Conservation (phyloP, 2,329 filamentous ascomycete species). For the Venturia asperata region DNA sequence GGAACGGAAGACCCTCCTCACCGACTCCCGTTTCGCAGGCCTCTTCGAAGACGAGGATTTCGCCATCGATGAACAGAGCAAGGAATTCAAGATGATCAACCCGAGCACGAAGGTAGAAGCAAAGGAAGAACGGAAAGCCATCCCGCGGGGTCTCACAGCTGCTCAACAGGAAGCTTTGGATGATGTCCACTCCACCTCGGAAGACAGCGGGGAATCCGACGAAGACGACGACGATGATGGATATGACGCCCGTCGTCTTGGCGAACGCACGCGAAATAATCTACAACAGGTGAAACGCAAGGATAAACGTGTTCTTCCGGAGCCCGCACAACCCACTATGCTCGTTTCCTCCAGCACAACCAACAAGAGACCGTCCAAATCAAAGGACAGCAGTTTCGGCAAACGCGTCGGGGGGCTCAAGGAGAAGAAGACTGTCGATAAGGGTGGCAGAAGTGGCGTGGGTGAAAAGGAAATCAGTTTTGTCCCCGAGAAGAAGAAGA, state of each 20-base stretch:
- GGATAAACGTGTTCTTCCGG: conserved; percentile 33
- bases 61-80: conserved; percentile 78
- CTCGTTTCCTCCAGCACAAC: conserved; percentile 46
- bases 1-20: conserved; percentile 54
- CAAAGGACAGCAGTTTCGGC: conserved; percentile 51
- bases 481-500: conserved; percentile 51
- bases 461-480: conserved; percentile 64
- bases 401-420: conserved; percentile 42
- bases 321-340: conserved; percentile 44
- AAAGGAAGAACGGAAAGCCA: conserved; percentile 24
- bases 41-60: conserved; percentile 94
- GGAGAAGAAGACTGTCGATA: conserved; percentile 23
- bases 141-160: conserved; percentile 48
- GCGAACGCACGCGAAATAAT: conserved; percentile 24
- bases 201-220: conserved; percentile 29
- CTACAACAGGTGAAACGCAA: conserved; percentile 25
- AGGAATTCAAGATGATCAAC: conserved; percentile 83
- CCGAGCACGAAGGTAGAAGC: conserved; percentile 58
- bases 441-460: conserved; percentile 12
- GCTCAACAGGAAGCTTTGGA: conserved; percentile 54
- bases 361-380: conserved; percentile 21
- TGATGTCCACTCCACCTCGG: conserved; percentile 23
- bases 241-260: conserved; percentile 34
- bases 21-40: conserved; percentile 77
- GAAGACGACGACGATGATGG: conserved; percentile 33